Conservation (phyloP, 2,329 filamentous ascomycete species). For the Harringtonia aguacate region DNA sequence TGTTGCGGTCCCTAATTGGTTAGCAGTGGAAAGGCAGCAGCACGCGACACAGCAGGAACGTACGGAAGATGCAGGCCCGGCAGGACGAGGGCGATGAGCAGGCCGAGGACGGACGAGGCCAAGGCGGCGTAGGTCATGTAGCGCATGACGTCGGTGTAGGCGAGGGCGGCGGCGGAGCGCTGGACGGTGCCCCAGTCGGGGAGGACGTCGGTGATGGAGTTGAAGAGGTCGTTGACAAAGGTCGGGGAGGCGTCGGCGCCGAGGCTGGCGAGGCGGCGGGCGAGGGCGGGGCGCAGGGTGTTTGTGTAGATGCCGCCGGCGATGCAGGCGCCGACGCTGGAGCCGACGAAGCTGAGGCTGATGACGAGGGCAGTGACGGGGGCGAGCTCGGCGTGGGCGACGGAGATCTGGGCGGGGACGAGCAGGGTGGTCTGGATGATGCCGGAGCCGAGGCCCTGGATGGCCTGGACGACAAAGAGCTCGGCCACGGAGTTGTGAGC, state of each 20-base stretch:
- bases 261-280: slow-evolving; percentile 21
- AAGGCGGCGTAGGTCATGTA: slow-evolving; percentile 18
- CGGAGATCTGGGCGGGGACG: slow-evolving; percentile 31
- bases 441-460: slow-evolving; percentile 36
- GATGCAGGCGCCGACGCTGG: slow-evolving; percentile 26
- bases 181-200: slow-evolving; percentile 29
- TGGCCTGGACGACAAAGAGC: slow-evolving; percentile 33
- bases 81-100: slow-evolving; percentile 14
- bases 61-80: slow-evolving; percentile 14
- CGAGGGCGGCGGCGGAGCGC: slow-evolving; percentile 28
- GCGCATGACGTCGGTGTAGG: slow-evolving; percentile 19
- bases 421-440: slow-evolving; percentile 31
- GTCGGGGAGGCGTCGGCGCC: slow-evolving; percentile 14
- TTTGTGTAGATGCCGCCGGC: slow-evolving; percentile 39
- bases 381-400: slow-evolving; percentile 32
- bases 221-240: slow-evolving; percentile 26
- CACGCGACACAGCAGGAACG: no score
- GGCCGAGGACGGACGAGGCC: slow-evolving; percentile 11
- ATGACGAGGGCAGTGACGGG: slow-evolving; percentile 36
- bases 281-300: slow-evolving; percentile 26
- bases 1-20: no score
- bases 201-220: slow-evolving; percentile 31
- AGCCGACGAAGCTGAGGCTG: slow-evolving; percentile 28
- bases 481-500: slow-evolving; percentile 31
- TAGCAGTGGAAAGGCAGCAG: no score